These are phyloP conservation scores for Penicillium atrosanguineum DNA, from an alignment of 495 filamentous ascomycete genomes.

Conservation along the genomic window DNA sequence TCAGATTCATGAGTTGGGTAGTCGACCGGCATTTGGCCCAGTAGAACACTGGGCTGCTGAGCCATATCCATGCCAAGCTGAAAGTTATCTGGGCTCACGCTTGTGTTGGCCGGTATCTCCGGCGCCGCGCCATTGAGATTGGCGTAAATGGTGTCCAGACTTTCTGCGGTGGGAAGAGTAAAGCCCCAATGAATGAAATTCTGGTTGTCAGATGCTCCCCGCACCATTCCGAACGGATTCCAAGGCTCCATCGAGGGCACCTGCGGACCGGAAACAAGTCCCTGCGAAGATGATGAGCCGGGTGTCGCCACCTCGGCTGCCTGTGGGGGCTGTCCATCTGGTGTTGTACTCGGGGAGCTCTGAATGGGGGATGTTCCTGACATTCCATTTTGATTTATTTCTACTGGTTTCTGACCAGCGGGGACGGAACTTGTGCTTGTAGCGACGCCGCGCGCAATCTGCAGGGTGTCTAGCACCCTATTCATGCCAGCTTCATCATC, in stretches of 20 bases:
- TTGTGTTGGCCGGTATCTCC: conserved; percentile 21
- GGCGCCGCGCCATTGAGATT: conserved; percentile 27
- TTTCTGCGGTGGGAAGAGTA: conserved; percentile 43
- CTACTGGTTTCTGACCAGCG: background rate
- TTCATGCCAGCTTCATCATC: conserved; percentile 48
- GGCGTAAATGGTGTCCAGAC: conserved; percentile 39
- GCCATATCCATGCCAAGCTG: conserved; percentile 35
- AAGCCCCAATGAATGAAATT: conserved; percentile 38
- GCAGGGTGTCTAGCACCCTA: conserved; percentile 43
- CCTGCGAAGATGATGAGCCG: conserved; percentile 15
- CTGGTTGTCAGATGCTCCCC: conserved; percentile 21
- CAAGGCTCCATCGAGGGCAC: conserved; percentile 20
- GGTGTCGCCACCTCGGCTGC: conserved; percentile 4
- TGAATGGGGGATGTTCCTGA: conserved; percentile 14
- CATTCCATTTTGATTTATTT: background rate
- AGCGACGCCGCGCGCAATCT: conserved; percentile 34
- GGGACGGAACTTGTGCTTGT: conserved; percentile 6
- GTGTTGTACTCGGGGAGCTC: conserved; percentile 12
- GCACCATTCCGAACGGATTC: conserved; percentile 26
- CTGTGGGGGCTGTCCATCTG: conserved; percentile 13
- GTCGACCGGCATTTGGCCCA: conserved; percentile 17
- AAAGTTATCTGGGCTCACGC: conserved; percentile 30
- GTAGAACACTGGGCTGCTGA: conserved; percentile 31
- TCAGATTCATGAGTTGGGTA: conserved; percentile 35
- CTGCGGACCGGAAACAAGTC: conserved; percentile 11